These are phyloP conservation scores for Begonia masoniana DNA, from an alignment of 306 rosid species.

Conservation along the genomic window DNA sequence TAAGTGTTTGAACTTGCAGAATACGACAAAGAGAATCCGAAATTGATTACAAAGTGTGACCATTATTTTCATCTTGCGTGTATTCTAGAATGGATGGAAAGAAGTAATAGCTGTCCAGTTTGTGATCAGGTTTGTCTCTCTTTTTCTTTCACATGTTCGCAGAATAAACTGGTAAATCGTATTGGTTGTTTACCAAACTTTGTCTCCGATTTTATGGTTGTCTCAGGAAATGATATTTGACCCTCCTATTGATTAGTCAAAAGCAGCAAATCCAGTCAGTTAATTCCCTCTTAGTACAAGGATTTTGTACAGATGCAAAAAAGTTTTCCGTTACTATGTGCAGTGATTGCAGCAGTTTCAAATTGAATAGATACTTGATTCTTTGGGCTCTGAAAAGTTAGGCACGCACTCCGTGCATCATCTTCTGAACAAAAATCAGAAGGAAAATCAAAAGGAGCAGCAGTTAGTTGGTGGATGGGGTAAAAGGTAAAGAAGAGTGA, in stretches of 20 bases:
- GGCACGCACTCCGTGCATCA: too few species aligned
- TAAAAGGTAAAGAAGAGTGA: too few species aligned
- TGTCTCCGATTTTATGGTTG: constrained; percentile 12
- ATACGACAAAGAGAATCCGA: constrained; percentile 73
- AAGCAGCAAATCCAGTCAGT: constrained; percentile 9
- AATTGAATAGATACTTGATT: too few species aligned
- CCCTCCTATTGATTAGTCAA: constrained; percentile 55
- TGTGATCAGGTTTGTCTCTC: constrained; percentile 66
- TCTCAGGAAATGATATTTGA: constrained; percentile 62
- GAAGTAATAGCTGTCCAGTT: constrained; percentile 83
- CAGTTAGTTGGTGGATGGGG: too few species aligned
- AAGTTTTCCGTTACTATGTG: too few species aligned
- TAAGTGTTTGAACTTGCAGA: constrained; percentile 24
- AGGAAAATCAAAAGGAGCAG: too few species aligned
- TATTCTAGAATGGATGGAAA: constrained; percentile 98
- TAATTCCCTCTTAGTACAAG: too few species aligned
- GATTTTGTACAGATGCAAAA: too few species aligned
- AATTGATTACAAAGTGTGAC: constrained; percentile 55
- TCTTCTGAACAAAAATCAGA: too few species aligned
- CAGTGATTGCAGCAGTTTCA: too few species aligned
- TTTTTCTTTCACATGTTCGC: neutral
- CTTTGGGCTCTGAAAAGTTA: too few species aligned
- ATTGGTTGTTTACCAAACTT: constrained; percentile 3
- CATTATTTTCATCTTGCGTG: constrained; percentile 97
- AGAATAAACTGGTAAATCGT: neutral